Base-by-base conservation (phyloP, 2,329 filamentous ascomycete species). In the Fusarium camptoceras region DNA sequence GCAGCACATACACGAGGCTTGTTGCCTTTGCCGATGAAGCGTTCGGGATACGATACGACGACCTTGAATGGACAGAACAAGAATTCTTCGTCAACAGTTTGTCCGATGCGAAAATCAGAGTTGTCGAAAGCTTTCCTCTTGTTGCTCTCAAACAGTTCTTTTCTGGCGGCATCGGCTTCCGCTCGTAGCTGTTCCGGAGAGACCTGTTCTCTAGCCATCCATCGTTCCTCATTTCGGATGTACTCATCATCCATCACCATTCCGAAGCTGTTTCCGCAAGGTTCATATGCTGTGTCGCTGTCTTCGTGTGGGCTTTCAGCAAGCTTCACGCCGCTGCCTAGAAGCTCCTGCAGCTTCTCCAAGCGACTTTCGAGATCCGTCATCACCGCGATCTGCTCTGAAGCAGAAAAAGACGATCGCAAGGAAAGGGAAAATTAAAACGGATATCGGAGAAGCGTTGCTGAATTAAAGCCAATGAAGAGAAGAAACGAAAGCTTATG, bases 21-120 rank as follows among this genome's bases (percentile, higher is more conserved):
- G 73, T 87, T 92, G 62, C 60, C 64, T 63, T 83, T 84, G 58
- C 86, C 85, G 44, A 90, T 86, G 76, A 86, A 92, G 57, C 80
- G 83, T 66, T 86, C 84, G 1, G 88, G 87, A 72, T 91, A 94
- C 22, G 82, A 83, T 27, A 81, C 78, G 25, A 93, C 79, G 0
- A 88, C 79, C 25, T 81, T 80, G 83, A 86, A 88, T 0, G 87
- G 81, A 41, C 82, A 83, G 68, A 90, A 86, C 1, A 57, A 50
- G 18, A 79, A 76, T 1, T 73, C 53, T 14, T 75, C 53, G 3
- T 71, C 64, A 7, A 76, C 53, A 3, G 69, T 53, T 24, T 80
- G 68, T 2, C 76, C 78, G 10, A 67, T 55, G 6, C 47, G 57
- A 44, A 79, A 77, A 3, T 37, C 39, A 9, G 68, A 67, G 44